phyloP scores from a whole-genome alignment of 225 moss, liverwort and hornwort species.

The Ulota crispa region DNA sequence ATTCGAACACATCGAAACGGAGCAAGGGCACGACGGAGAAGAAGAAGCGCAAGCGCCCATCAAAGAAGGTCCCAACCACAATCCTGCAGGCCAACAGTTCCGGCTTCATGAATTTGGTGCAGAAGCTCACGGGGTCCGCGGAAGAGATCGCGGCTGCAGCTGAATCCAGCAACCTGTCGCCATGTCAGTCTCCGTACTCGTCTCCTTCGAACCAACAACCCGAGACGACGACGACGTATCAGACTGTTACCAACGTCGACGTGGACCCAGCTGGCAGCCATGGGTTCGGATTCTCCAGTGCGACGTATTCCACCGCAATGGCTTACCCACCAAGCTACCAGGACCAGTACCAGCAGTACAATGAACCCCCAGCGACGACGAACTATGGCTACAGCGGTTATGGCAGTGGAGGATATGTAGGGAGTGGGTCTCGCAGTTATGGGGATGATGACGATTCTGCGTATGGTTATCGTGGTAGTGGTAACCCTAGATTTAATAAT shows the following conservation, averaged over 20 bases:
- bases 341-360: constrained; percentile 16
- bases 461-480: too few species aligned
- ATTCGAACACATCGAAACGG: constrained; percentile 21
- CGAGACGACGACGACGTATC: not conserved
- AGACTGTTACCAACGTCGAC: not conserved
- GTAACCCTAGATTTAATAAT: too few species aligned
- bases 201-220: constrained; percentile 23
- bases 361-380: not conserved
- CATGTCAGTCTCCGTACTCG: constrained; percentile 23
- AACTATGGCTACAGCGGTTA: constrained; percentile 10
- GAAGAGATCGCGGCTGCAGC: constrained; percentile 13
- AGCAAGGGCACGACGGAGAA: constrained; percentile 32
- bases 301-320: not conserved
- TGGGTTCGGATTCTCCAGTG: not conserved
- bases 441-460: not conserved
- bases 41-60: constrained; percentile 54
- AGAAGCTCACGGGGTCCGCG: constrained; percentile 51
- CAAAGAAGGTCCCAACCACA: constrained; percentile 54
- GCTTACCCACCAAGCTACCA: not conserved
- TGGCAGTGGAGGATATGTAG: not conserved
- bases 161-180: constrained; percentile 11
- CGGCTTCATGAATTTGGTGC: constrained; percentile 51
- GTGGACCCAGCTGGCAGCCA: not conserved
- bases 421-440: not conserved
- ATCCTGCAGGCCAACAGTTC: constrained; percentile 46